Base-by-base conservation (phyloP, 345 rosid genomes). In the Salix arbutifolia region DNA sequence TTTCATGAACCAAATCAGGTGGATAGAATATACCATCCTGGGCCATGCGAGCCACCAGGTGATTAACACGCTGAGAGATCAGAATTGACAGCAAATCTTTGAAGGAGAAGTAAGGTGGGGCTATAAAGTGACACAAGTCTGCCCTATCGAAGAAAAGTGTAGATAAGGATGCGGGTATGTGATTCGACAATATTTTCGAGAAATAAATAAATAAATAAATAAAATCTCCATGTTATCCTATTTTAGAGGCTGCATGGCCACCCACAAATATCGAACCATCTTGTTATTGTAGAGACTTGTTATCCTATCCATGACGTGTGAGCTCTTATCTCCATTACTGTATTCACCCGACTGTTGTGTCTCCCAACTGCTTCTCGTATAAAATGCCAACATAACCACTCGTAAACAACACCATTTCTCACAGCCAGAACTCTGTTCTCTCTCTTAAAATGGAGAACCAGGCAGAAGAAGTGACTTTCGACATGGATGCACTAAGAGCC, bases 401-500 rank as follows among this genome's bases (percentile, higher is more conserved):
- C 38, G 68, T 37, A 52, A 0, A 14, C 8, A 25, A 12, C 26
- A 17, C 40, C 21, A 17, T 52, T 26, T 19, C 16, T 62, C 7
- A 2, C 30, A 23, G 44, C 31, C 53, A 26, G 16, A 18, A 26
- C 70, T 70, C 74, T 58, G 50, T 61, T 31, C 23, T 52, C 16
- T 46, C 48, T 30, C 13, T 50, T 9, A 35, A 50, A 10, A 90
- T 87, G 94, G 88, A 87, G 78, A 86, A 79, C 75, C 78, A 82
- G 72, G 46, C 69, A 65, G 89, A 52, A 35, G 48, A 69, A 64
- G 73, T 70, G 73, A 71, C 77, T 67, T 89, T 91, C 67, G 89
- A 90, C 78, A 87, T 90, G 94, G 80, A 84, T 61, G 82, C 79
- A 16, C 73, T 90, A 70, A 78, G 85, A 76, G 72, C 67, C 71